Base-by-base conservation (phyloP, 257 asterid genomes). In the Sherardia arvensis region DNA sequence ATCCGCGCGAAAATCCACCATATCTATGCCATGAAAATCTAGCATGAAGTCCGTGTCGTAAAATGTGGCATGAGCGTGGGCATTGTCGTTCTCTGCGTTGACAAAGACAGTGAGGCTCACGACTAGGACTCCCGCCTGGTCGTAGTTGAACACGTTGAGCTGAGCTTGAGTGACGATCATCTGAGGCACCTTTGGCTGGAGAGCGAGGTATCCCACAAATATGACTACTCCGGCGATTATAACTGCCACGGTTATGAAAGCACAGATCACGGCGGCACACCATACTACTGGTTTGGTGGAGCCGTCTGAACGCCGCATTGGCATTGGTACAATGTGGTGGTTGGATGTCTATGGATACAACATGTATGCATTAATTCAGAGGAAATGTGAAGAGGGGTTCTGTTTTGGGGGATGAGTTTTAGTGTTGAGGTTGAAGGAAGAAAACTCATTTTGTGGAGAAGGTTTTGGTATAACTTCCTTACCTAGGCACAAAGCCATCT, bases 381-480 rank as follows among this genome's bases (percentile, higher is more conserved):
- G 73, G 60, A 55, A 25, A 68, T 63, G 51, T 63, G 34, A 28
- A 20, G 68, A 59, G 51, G 12, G 48, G 20, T 8, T 4, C n/a
- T 23, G 57, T 14, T 34, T 55, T 22, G 45, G 60, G 14, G 59
- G 47, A 47, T 27, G 53, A 43, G 32, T 53, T 26, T 56, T 47
- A 53, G 38, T 55, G 70, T 30, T 61, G 48, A 53, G 66, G 12
- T 30, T 60, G 27, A 12, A 54, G 51, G 61, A n/a, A 32, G 69
- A 59, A 57, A 18, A 54, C 70, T 71, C 61, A 14, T 30, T 73
- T 45, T 55, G 69, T 53, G 67, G 93, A 84, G 84, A 79, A 82
- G 95, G 96, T 83, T 85, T 85, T 77, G 87, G 96, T 77, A 88
- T 88, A 85, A 83, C 87, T 85, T 72, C 93, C 75, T 85, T 85